Base-by-base conservation (phyloP, 495 filamentous ascomycete species). In the Evansstolkia leycettana region DNA sequence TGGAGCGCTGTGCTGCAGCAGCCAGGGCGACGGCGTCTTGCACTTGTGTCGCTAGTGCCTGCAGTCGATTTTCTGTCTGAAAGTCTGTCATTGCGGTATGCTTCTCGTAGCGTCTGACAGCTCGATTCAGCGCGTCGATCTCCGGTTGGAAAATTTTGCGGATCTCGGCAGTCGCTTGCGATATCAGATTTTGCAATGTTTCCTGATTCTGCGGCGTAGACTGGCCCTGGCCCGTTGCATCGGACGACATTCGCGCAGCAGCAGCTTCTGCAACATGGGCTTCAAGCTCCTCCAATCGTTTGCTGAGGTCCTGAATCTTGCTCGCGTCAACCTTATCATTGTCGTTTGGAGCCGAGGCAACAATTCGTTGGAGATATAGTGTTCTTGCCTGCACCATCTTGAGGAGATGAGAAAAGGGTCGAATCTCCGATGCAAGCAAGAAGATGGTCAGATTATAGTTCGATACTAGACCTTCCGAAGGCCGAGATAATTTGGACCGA, bases 371-470 rank as follows among this genome's bases (percentile, higher is more conserved):
- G 2, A 98, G 70, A 46, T 88, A 75, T n/a, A 90, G 54, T 1
- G 84, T 93, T 13, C 84, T 75, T 10, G 71, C 67, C 48, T 84
- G 77, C 14, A 92, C 67, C 37, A 95, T 70, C 49, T 76, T 82
- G 38, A 94, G 72, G 18, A 88, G 59, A 46, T 95, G 89, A 2
- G 81, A 72, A 34, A 82, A 47, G 2, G 92, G 90, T 2, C 79
- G 74, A 13, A 95, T 55, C 52, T 96, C 88, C 7, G 90, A 78
- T 8, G 84, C 87, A 6, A 94, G 69, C 8, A 94, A 62, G 56
- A 95, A 96, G 41, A 96, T 83, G n/a, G 81, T 86, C 33, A 98
- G 69, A 55, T 94, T 93, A 57, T 85, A 90, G 50, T 90, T 80
- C 2, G 85, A 92, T 11, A 95, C 81, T 10, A 93, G 64, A 2